These are phyloP conservation scores for Zygnema cylindricum DNA, from an alignment of 139 green algal species.

Conservation along the genomic window DNA sequence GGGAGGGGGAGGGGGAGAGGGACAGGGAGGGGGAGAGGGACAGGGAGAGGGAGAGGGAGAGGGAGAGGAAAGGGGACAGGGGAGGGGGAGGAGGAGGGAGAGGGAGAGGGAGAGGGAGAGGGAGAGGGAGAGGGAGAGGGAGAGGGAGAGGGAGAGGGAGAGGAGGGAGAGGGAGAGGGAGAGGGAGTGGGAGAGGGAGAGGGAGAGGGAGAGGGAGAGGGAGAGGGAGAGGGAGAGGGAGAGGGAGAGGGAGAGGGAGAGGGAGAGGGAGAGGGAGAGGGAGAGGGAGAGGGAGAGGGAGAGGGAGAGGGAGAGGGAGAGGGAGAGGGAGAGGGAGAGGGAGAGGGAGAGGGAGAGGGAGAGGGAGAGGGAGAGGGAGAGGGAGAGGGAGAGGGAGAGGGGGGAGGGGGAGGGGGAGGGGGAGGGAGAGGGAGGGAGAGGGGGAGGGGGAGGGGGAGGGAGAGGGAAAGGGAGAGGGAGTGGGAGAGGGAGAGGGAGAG, in stretches of 20 bases:
- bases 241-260: neutral
- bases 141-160: neutral
- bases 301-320: neutral
- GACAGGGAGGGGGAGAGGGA: neutral
- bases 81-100: neutral
- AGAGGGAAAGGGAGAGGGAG: too few relatives aligned
- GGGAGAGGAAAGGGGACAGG: too few relatives aligned
- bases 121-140: neutral
- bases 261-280: neutral
- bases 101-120: neutral
- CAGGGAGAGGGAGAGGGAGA: neutral
- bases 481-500: too few relatives aligned
- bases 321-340: neutral
- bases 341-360: neutral
- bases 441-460: slow-evolving; percentile 1
- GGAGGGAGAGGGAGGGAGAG: neutral
- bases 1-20: neutral
- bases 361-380: neutral
- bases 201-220: neutral
- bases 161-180: neutral
- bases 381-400: neutral
- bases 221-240: neutral
- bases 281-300: neutral
- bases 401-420: neutral
- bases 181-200: too few relatives aligned